Base-by-base conservation (phyloP, 1,139 yeast genomes). In the Zygoascus meyerae region DNA sequence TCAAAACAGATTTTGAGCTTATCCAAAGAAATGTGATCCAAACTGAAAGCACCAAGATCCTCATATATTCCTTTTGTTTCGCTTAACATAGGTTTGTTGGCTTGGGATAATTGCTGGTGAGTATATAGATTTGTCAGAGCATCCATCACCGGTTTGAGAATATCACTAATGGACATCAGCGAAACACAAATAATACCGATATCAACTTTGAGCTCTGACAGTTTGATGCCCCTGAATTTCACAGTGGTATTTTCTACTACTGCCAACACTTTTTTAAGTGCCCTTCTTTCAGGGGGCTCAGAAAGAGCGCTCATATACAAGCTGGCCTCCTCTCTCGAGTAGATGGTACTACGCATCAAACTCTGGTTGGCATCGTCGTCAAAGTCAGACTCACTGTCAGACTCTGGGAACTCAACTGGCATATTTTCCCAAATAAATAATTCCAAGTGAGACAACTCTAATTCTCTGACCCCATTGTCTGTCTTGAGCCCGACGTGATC, bases 261-360 rank as follows among this genome's bases (percentile, higher is more conserved):
- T 12, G 32, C 30, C 12, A 40, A 12, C 21, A 42, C 44, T 3
- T 46, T 37, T 12, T 44, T 50, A 12, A 18, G 17, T 2, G 41
- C 31, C 7, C 40, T 21, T 2, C 38, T 29, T 5, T 37, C 40
- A 3, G 41, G 45, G 4, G 51, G 42, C 14, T 52, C 51, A 29
- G 64, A 54, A 49, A 55, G 52, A 1, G 96, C 95, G 64, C 95
- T 86, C 90, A 86, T 79, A 60, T 86, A 87, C 30, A 87, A 35
- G 34, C 45, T 74, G 1, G 94, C 81, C 42, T 79, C 75, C 52
- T 83, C 84, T 46, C 78, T 83, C 0, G 92, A 79, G 56, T 81
- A 81, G 34, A 80, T 71, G 67, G 79, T 74, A 56, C 89, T 81
- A 43, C 78, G 77, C 67, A 77, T 67, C 49, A 85, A 69, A 7